Evolutionary conservation across 2,329 filamentous ascomycete species (phyloP).

Genomic region (Aspergillus felis): DNA sequence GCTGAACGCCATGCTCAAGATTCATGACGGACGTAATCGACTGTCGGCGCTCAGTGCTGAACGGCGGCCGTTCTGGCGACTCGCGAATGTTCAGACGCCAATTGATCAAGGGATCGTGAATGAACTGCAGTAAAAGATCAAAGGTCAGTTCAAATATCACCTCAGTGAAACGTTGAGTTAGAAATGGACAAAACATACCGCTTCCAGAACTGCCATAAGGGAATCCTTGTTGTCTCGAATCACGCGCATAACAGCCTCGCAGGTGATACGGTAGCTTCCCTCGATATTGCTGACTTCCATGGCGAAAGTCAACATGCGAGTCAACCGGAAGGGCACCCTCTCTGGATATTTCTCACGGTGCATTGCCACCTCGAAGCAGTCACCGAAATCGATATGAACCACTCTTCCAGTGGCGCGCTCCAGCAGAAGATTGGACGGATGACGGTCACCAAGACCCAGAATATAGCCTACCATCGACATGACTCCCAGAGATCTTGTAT

Average conservation of each 20-base stretch:
- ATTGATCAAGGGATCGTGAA: conserved; percentile 97
- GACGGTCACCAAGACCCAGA: conserved; percentile 88
- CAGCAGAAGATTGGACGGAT: conserved; percentile 97
- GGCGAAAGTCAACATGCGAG: conserved; percentile 97
- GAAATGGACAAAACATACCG: conserved; percentile 58
- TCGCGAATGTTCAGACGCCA: conserved; percentile 76
- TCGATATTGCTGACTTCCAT: conserved; percentile 99
- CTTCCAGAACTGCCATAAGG: conserved; percentile 95
- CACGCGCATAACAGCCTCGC: conserved; percentile 97
- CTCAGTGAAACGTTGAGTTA: background rate
- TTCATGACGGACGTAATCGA: conserved; percentile 53
- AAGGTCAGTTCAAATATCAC: conserved; percentile 12
- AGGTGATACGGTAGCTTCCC: conserved; percentile 95
- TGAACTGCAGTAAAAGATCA: conserved; percentile 62
- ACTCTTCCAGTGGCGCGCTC: conserved; percentile 95
- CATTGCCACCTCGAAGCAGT: conserved; percentile 99
- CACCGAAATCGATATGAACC: conserved; percentile 97
- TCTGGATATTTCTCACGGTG: conserved; percentile 99
- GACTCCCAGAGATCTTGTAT: conserved; percentile 91
- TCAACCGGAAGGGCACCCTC: conserved; percentile 93
- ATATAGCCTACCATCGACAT: conserved; percentile 99
- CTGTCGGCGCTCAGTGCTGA: conserved; percentile 58
- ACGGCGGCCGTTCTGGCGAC: conserved; percentile 56
- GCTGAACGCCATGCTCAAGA: conserved; percentile 50
- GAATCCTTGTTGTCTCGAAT: conserved; percentile 96